Base-by-base conservation (phyloP, 2,329 filamentous ascomycete genomes). In the Ophiostoma populinum region DNA sequence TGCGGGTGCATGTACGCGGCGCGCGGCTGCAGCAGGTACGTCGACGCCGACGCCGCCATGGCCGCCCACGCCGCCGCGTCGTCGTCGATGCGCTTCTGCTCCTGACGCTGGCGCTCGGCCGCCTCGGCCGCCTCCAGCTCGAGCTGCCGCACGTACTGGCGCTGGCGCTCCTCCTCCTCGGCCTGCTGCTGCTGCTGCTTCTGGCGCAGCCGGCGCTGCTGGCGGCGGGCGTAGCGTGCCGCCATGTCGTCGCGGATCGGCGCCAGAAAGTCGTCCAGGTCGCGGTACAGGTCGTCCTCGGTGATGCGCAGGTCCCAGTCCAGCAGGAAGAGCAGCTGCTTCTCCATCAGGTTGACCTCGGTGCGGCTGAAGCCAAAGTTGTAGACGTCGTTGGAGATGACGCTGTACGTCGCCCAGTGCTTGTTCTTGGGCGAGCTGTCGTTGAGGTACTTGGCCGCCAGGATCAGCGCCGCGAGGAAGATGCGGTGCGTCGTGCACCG, bases 351-450 rank as follows among this genome's bases (percentile, higher is more conserved):
- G 63, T 98, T 98, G 49, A 98, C 90, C 61, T 98, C 90, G 24
- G 82, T 90, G 46, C 86, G 69, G 49, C 76, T 87, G 66, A 98
- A 95, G 47, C 85, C 81, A 51, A 95, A 98, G 50, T 65, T 71
- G 51, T 62, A 66, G 42, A 48, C 52, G 7, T 65, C 60, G 9
- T 75, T 73, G 54, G 65, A 78, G 47, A 93, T 76, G 49, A 76
- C 62, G 40, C 80, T 92, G 65, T 95, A 98, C 49, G 75, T 78
- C 45, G 90, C 86, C 90, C 90, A 98, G 67, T 98, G 90, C 75
- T 95, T 95, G 72, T 98, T 98, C 75, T 95, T 95, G 43, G 90
- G 90, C 10, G 85, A 94, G 42, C 85, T 93, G 65, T 95, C 90
- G 56, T 98, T 95, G 47, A 95, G 70, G 57, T 94, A 94, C 75